Evolutionary conservation across 139 green algal genomes (phyloP).

Genomic region (Pedinophyceae sp.): DNA sequence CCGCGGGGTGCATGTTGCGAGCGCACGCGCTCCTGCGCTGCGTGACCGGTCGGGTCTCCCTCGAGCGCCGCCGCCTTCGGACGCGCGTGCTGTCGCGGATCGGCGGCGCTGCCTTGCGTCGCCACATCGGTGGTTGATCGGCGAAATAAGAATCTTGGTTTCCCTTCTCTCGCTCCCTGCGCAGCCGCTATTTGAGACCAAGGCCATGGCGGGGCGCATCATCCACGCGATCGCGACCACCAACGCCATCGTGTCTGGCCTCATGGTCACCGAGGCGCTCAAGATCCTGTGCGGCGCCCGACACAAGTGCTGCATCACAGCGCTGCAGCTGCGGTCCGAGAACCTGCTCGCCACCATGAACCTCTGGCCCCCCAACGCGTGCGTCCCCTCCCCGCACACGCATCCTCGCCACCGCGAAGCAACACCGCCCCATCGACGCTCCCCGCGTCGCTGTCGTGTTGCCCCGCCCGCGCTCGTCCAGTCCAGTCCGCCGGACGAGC

Average conservation of each 20-base stretch:
- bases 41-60: too few relatives aligned
- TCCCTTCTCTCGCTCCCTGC: too few relatives aligned
- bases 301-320: neutral
- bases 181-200: slow-evolving; percentile 68
- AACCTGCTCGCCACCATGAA: slow-evolving; percentile 12
- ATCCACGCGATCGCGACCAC: slow-evolving; percentile 98
- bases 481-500: neutral
- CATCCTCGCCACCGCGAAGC: neutral
- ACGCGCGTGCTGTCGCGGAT: too few relatives aligned
- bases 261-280: slow-evolving; percentile 79
- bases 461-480: neutral
- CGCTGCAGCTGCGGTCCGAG: too few relatives aligned
- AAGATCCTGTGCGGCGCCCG: slow-evolving; percentile 53
- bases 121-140: too few relatives aligned
- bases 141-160: too few relatives aligned
- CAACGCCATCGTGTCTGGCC: slow-evolving; percentile 82
- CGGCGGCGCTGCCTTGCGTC: too few relatives aligned
- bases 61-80: too few relatives aligned
- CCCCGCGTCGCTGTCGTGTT: too few relatives aligned
- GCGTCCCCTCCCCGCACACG: slow-evolving; percentile 19
- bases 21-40: too few relatives aligned
- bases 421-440: too few relatives aligned
- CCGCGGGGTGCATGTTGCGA: too few relatives aligned
- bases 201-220: slow-evolving; percentile 98
- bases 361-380: neutral